Conservation (phyloP, 495 filamentous ascomycete species). For the Aspergillus hancockii region DNA sequence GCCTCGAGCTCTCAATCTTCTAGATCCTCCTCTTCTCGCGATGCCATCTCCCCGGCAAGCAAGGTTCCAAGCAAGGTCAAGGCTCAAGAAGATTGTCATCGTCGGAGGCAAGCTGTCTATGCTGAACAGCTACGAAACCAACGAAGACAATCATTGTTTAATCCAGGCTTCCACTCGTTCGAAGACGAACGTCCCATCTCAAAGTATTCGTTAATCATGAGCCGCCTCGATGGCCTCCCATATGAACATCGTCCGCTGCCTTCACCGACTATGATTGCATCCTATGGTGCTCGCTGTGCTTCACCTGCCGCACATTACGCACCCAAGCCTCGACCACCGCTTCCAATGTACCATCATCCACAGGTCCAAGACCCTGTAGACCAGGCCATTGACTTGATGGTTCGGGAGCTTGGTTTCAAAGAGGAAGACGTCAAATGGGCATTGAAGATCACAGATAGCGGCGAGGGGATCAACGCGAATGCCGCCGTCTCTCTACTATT, state of each 20-base stretch:
- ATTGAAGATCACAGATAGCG: constrained; percentile 53
- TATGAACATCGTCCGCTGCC: constrained; percentile 14
- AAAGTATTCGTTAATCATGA: constrained; percentile 41
- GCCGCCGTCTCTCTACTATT: constrained; percentile 47
- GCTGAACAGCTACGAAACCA: constrained; percentile 44
- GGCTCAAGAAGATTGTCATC: constrained; percentile 20
- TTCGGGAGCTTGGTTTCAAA: constrained; percentile 49
- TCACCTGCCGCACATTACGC: constrained; percentile 9
- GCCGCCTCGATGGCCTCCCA: constrained; percentile 29
- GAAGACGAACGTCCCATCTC: constrained; percentile 50
- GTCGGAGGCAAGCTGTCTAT: constrained; percentile 39
- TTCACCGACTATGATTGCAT: background rate
- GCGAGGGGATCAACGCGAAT: constrained; percentile 50
- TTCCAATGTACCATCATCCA: constrained; percentile 25
- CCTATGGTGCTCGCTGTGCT: constrained; percentile 7
- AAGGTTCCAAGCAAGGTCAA: constrained; percentile 6
- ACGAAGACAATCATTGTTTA: constrained; percentile 27
- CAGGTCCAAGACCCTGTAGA: constrained; percentile 56
- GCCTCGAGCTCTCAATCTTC: constrained; percentile 14
- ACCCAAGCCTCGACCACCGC: constrained; percentile 21
- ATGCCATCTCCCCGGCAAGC: constrained; percentile 7
- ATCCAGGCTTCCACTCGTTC: constrained; percentile 34
- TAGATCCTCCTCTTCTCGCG: constrained; percentile 11
- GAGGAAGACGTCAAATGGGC: constrained; percentile 53
- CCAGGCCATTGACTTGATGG: constrained; percentile 48